These are phyloP conservation scores for Melaleuca quinquenervia DNA, from an alignment of 345 rosid genomes.

Conservation along the genomic window DNA sequence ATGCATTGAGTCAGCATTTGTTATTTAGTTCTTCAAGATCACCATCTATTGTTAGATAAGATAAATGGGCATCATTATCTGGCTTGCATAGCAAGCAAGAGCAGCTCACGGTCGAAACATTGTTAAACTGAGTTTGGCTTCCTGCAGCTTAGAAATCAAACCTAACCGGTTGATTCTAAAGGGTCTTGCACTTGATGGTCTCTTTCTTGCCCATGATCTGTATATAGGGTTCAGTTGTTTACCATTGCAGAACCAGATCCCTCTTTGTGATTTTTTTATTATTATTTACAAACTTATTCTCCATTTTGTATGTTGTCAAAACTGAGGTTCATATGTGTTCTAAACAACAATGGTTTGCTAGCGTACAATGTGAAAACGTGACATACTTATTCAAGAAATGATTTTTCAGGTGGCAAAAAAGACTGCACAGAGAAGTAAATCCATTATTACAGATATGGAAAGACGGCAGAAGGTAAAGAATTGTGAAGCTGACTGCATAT, in stretches of 20 bases:
- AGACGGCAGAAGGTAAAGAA: slow-evolving; percentile 88
- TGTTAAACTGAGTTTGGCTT: background rate
- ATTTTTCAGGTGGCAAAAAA: slow-evolving; percentile 66
- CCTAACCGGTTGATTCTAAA: background rate
- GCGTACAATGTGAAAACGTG: background rate
- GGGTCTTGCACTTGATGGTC: background rate
- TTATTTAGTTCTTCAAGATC: background rate
- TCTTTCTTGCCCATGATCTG: background rate
- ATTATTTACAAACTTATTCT: background rate
- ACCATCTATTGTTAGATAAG: background rate
- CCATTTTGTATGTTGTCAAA: background rate
- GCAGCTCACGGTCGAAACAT: background rate
- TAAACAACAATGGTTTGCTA: background rate
- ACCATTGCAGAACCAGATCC: background rate
- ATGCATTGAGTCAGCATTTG: background rate
- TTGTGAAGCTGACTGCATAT: background rate
- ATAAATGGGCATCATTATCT: background rate
- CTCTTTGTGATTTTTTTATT: background rate
- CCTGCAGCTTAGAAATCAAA: background rate
- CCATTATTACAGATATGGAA: slow-evolving; percentile 77
- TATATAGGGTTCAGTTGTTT: background rate
- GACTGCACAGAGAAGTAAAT: slow-evolving; percentile 87
- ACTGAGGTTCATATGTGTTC: background rate
- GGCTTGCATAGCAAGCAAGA: background rate
- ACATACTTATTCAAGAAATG: background rate